These are phyloP conservation scores for Hemisphaericaspora subhashii DNA, from an alignment of 1,139 yeast genomes.

Conservation along the genomic window DNA sequence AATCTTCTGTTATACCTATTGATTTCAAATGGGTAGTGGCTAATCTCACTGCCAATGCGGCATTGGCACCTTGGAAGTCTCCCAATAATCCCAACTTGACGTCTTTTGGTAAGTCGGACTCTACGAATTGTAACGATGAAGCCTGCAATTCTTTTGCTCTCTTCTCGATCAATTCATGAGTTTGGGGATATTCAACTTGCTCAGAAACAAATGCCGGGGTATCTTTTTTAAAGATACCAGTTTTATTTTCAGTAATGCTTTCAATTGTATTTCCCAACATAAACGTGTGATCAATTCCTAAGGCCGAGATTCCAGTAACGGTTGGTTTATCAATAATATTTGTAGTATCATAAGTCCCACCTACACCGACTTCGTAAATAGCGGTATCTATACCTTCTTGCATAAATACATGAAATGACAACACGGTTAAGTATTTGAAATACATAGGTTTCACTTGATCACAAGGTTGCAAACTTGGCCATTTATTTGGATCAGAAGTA, in stretches of 20 bases:
- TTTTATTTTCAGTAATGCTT: conserved; percentile 94
- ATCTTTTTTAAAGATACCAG: conserved; percentile 80
- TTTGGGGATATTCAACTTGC: conserved; percentile 54
- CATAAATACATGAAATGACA: conserved; percentile 88
- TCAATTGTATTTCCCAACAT: conserved; percentile 88
- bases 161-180: conserved; percentile 50
- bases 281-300: conserved; percentile 91
- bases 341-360: conserved; percentile 96
- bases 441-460: conserved; percentile 83
- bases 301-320: conserved; percentile 79
- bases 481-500: conserved; percentile 51
- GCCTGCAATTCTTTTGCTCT: conserved; percentile 67
- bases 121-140: conserved; percentile 52
- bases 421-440: conserved; percentile 82
- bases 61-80: conserved; percentile 80
- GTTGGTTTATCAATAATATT: conserved; percentile 80
- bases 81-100: conserved; percentile 79
- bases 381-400: conserved; percentile 90
- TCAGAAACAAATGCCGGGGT: conserved; percentile 66
- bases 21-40: conserved; percentile 60
- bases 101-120: conserved; percentile 26
- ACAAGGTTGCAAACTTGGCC: conserved; percentile 69
- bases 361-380: conserved; percentile 96
- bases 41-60: conserved; percentile 81
- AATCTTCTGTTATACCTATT: conserved; percentile 37